A percentile compares a stretch with the other conserved stretches of the same genome.
phyloP scores from a whole-genome alignment of 768 basidiomycete species.

The Tephrocybe sp. region DNA sequence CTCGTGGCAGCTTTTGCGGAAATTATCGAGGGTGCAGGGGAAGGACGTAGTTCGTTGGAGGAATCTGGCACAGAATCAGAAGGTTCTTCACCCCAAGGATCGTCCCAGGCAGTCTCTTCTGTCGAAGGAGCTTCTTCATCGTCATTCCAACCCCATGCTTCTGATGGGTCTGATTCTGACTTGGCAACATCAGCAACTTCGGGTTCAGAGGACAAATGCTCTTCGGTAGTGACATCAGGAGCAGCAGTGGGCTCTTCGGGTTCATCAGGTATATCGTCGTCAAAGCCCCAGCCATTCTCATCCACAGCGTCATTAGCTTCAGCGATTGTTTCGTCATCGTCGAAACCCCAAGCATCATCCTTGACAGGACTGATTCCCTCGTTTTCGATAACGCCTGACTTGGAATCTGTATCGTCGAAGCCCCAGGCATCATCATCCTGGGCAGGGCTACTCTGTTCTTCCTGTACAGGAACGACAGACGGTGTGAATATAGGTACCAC shows the following conservation, averaged over 20 bases:
- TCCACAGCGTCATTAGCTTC: conserved; percentile 27
- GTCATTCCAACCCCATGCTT: conserved; percentile 81
- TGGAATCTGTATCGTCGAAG: conserved; percentile 36
- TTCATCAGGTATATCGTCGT: conserved; percentile 35
- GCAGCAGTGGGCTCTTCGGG: conserved; percentile 16
- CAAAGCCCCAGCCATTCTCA: conserved; percentile 51
- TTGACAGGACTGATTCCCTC: conserved; percentile 21
- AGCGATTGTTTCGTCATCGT: conserved; percentile 39
- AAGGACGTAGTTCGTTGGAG: conserved; percentile 23
- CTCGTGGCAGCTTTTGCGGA: conserved; percentile 54
- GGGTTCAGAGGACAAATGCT: conserved; percentile 7
- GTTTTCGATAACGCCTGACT: conserved; percentile 6
- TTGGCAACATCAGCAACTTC: conserved; percentile 16
- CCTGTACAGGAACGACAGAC: conserved; percentile 25
- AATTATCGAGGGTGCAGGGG: conserved; percentile 27
- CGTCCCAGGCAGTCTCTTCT: conserved; percentile 57
- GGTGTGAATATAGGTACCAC: conserved; percentile 26
- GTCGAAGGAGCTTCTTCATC: conserved; percentile 37
- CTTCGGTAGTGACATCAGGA: conserved; percentile 3
- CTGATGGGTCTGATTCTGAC: conserved; percentile 41
- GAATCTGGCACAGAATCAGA: conserved; percentile 19
- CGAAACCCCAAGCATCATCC: conserved; percentile 51
- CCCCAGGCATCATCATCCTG: conserved; percentile 43
- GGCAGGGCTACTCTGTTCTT: conserved; percentile 19
- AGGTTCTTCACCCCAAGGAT: conserved; percentile 62